Evolutionary conservation across 2,329 filamentous ascomycete genomes (phyloP), one percentile per base, ranked within the genome.

Genomic region (Colletotrichum magnum): DNA sequence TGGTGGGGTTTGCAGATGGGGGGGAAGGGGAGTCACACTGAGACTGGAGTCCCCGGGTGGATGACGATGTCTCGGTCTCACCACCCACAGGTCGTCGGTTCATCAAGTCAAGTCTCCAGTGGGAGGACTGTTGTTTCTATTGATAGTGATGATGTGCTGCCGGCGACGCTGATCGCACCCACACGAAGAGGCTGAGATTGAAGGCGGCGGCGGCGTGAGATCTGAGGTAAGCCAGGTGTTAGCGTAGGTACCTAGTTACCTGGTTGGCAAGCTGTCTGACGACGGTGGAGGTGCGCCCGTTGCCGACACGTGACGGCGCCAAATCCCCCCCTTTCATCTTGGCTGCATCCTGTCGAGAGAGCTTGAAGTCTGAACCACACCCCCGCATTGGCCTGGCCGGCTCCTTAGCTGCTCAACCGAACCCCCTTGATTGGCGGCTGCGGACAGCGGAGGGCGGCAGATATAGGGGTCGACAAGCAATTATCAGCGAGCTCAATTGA

Each of bases 401-500:
- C 12, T 52, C 43, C 52, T 68, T 68, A 54, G 58, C 51, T 63
- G 24, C 58, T 7, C 45, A 47, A 45, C 21, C 36, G 32, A n/a
- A 41, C 9, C 10, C 15, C 6, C n/a, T 47, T 64, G 54, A 69
- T 69, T 69, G 66, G 66, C 51, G 62, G 53, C 32, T 47, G 50
- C 16, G 32, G 57, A 54, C 36, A 66, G 53, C 43, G 51, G 51
- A 51, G 43, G 51, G 62, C 66, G 62, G 66, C 66, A 69, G 66
- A 66, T 66, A 56, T 41, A 57, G 62, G 57, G 32, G n/a, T 50
- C 28, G 57, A 36, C 39, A 26, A 48, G 26, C 32, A 36, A 12
- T 2, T 36, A 36, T 10, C 32, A 36, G 41, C 13, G n/a, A 48
- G 32, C 13, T 47, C 59, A 62, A 62, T 62, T 62, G 50, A 50